These are phyloP conservation scores for Tulasnella sp. DNA, from an alignment of 768 basidiomycete genomes.

Conservation along the genomic window DNA sequence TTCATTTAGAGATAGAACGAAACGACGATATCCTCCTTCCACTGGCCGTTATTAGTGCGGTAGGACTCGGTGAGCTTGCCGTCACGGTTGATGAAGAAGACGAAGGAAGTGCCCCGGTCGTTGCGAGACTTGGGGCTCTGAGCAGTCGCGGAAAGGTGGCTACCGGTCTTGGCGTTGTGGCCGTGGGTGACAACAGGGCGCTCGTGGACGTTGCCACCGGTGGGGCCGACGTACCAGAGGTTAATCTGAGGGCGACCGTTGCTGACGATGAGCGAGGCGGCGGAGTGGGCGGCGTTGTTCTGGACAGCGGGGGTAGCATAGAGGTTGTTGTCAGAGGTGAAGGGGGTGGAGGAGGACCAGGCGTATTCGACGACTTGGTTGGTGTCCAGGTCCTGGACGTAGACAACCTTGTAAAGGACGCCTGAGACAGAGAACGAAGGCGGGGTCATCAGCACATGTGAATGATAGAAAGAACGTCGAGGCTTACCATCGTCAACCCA, in stretches of 20 bases:
- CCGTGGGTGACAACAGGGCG: not conserved
- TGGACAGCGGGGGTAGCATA: not conserved
- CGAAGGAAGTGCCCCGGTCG: not conserved
- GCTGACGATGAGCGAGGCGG: not conserved
- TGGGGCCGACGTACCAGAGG: not conserved
- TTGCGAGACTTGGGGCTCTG: not conserved
- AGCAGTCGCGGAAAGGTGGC: not conserved
- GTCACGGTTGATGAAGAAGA: not conserved
- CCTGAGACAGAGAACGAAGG: not conserved
- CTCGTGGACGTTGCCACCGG: not conserved
- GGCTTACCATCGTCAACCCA: not conserved
- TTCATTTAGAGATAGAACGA: no score
- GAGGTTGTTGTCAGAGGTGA: not conserved
- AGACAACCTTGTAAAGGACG: not conserved
- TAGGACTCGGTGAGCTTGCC: not conserved
- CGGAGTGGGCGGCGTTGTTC: not conserved
- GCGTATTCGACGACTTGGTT: constrained; percentile 9
- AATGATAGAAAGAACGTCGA: not conserved
- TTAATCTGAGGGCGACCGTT: not conserved
- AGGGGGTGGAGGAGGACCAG: constrained; percentile 1
- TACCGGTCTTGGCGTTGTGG: not conserved
- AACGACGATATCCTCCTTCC: not conserved
- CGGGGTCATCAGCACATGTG: not conserved
- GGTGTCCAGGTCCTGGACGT: not conserved
- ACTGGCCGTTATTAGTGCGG: not conserved